A percentile compares a stretch with the other conserved stretches of the same genome.
phyloP scores from a whole-genome alignment of 345 rosid species.

The Lagerstroemia speciosa region DNA sequence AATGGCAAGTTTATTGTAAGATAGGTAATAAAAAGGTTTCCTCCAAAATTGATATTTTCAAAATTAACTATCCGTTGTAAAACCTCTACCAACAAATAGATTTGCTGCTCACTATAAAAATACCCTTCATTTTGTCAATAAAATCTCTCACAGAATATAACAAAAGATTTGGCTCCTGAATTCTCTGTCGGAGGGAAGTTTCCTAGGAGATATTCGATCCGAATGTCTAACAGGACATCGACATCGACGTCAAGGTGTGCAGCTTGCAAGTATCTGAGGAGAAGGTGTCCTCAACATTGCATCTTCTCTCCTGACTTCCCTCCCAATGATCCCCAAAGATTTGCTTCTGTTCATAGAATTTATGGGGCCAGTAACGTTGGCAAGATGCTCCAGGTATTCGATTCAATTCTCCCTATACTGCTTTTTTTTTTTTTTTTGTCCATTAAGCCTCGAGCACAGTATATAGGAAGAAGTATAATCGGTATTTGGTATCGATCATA shows the following conservation, averaged over 20 bases:
- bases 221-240: background rate
- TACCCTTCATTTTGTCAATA: background rate
- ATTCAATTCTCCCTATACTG: background rate
- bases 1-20: background rate
- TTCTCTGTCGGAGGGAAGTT: background rate
- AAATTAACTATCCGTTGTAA: slow-evolving; percentile 30
- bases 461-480: background rate
- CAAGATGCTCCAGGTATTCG: slow-evolving; percentile 52
- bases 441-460: background rate
- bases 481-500: background rate
- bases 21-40: slow-evolving; percentile 3
- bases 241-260: slow-evolving; percentile 37
- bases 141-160: background rate
- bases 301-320: background rate
- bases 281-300: slow-evolving; percentile 31
- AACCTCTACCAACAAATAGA: background rate
- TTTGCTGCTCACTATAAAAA: background rate
- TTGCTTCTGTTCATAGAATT: slow-evolving; percentile 49
- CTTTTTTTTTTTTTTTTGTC: background rate
- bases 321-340: slow-evolving; percentile 33
- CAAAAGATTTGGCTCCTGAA: background rate
- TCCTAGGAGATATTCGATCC: background rate
- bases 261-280: slow-evolving; percentile 60
- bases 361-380: slow-evolving; percentile 73
- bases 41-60: slow-evolving; percentile 7